These are phyloP conservation scores for Phytophthora sansomeana DNA, from an alignment of 352 stramenopile genomes.

Conservation along the genomic window DNA sequence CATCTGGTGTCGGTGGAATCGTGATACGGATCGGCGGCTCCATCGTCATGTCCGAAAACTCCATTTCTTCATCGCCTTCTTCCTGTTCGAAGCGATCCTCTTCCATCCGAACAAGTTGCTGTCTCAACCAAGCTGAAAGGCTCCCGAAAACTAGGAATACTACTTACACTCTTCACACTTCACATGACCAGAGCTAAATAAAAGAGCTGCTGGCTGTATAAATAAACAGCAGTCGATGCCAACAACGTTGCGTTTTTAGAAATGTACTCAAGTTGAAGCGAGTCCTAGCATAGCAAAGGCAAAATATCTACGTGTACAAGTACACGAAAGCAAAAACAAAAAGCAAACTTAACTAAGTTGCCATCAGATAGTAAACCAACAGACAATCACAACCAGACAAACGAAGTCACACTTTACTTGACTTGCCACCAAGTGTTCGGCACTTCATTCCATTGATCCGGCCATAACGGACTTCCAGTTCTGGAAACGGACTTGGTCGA, in stretches of 20 bases:
- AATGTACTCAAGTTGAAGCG: background rate
- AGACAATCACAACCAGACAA: too few relatives aligned
- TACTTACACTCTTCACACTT: background rate
- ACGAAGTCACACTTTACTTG: too few relatives aligned
- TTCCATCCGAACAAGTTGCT: conserved; percentile 18
- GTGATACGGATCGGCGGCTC: conserved; percentile 26
- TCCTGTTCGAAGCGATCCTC: conserved; percentile 15
- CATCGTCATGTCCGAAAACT: conserved; percentile 9
- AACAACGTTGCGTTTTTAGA: conserved; percentile 1
- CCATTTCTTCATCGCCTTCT: conserved; percentile 12
- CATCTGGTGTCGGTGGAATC: conserved; percentile 21
- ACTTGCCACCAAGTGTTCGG: too few relatives aligned
- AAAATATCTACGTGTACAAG: too few relatives aligned
- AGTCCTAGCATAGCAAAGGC: too few relatives aligned
- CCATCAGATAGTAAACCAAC: too few relatives aligned
- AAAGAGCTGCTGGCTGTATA: conserved; percentile 9
- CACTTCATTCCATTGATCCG: too few relatives aligned
- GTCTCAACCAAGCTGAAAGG: background rate
- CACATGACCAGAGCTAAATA: conserved; percentile 16
- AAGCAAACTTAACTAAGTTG: too few relatives aligned
- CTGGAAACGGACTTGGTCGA: too few relatives aligned
- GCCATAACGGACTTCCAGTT: too few relatives aligned
- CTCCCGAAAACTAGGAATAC: conserved; percentile 6
- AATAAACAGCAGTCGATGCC: conserved; percentile 18
- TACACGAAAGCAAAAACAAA: too few relatives aligned